phyloP scores from a whole-genome alignment of 108 stramenopile genomes.

The Nannochloropsis salina region DNA sequence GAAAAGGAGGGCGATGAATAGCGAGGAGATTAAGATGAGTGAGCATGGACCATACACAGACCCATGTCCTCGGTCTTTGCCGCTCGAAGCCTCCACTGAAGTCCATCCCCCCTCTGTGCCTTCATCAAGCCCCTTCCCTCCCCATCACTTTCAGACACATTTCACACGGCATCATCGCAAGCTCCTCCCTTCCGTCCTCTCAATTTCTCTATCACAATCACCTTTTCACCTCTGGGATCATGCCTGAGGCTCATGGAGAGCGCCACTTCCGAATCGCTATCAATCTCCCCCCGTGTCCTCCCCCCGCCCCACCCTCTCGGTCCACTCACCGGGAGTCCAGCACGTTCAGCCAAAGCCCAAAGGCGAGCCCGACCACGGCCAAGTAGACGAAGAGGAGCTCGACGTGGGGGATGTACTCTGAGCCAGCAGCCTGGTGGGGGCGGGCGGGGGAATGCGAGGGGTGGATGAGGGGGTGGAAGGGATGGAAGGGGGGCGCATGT shows the following conservation, averaged over 20 bases:
- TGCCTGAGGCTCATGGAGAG: too few relatives aligned
- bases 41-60: too few relatives aligned
- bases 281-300: not conserved
- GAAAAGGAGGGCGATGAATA: not conserved
- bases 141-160: not conserved
- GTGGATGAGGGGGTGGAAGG: not conserved
- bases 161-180: too few relatives aligned
- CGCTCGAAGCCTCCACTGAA: too few relatives aligned
- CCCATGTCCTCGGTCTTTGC: too few relatives aligned
- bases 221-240: too few relatives aligned
- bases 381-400: constrained; percentile 58
- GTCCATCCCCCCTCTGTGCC: too few relatives aligned
- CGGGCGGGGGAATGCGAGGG: not conserved
- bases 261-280: too few relatives aligned
- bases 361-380: constrained; percentile 48
- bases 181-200: not conserved
- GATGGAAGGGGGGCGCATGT: not conserved
- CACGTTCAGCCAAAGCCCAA: constrained; percentile 54
- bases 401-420: constrained; percentile 58
- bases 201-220: not conserved
- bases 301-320: not conserved
- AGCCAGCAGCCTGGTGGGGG: not conserved
- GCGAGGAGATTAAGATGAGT: not conserved
- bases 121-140: too few relatives aligned
- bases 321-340: constrained; percentile 29